Percentiles rank a stretch among this genome's conserved stretches.
Evolutionary conservation across 2,329 filamentous ascomycete genomes (phyloP).

Genomic region (Polychaeton citri): DNA sequence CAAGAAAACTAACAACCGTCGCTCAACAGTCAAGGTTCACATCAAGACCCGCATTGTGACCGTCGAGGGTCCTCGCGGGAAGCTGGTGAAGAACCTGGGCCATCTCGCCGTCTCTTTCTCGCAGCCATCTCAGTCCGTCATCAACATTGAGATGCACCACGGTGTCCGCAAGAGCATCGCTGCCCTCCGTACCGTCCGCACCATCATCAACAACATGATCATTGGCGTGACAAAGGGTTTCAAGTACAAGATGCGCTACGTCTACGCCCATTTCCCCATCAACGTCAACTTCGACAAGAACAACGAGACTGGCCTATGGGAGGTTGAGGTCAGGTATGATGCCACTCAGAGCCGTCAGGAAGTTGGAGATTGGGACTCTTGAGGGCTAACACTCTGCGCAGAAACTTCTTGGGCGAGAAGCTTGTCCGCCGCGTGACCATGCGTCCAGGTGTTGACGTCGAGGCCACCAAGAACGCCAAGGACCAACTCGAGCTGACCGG

Average conservation of each 20-base stretch:
- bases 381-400: constrained; percentile 24
- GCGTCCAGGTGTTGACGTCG: constrained; percentile 80
- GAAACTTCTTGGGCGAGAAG: constrained; percentile 99
- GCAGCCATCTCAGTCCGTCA: constrained; percentile 67
- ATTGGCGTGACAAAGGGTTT: constrained; percentile 97
- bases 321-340: constrained; percentile 98
- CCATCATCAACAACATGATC: constrained; percentile 97
- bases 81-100: constrained; percentile 91
- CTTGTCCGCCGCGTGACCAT: constrained; percentile 85
- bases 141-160: constrained; percentile 98
- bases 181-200: constrained; percentile 93
- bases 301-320: constrained; percentile 69
- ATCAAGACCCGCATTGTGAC: constrained; percentile 96
- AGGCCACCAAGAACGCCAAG: constrained; percentile 85
- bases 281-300: constrained; percentile 99
- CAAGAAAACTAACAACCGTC: constrained; percentile 9
- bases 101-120: constrained; percentile 96
- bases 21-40: constrained; percentile 71
- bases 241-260: constrained; percentile 99
- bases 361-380: not conserved
- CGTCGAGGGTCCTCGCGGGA: constrained; percentile 94
- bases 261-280: constrained; percentile 99
- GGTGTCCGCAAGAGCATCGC: constrained; percentile 95
- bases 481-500: constrained; percentile 88
- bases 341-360: too few species aligned